Base-by-base conservation (phyloP, 768 basidiomycete species). In the Candolleomyces efflorescens region DNA sequence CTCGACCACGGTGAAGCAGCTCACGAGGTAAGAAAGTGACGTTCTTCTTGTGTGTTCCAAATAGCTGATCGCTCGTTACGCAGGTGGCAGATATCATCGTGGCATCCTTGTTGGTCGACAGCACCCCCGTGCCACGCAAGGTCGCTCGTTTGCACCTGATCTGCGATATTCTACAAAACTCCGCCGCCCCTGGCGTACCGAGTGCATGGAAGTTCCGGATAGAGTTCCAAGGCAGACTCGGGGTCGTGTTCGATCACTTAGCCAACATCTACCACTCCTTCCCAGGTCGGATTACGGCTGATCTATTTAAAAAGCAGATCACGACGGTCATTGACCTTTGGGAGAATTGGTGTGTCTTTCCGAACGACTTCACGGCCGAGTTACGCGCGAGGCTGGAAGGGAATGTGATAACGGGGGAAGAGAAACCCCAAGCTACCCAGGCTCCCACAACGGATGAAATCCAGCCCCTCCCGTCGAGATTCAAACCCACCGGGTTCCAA, bases 281-380 rank as follows among this genome's bases (percentile, higher is more conserved):
- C 69, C 93, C 94, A 2, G 96, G 96, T 2, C 81, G 93, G 51
- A 94, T 99, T 69, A 96, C 94, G 2, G 96, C 96, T 12, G 95
- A 98, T 63, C 87, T 89, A 1, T 99, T 98, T 80, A 95, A 90
- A 75, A 89, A 88, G 63, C 93, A 98, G 71, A 92, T 98, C 59
- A 86, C 84, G 5, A 76, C 86, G 7, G 85, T 98, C 17, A 81
- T 98, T 5, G 95, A 98, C 65, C 88, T 98, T 27, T 98, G 97
- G 94, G 97, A 98, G 67, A 89, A 97, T 68, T 96, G 95, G 94
- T 95, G 98, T 58, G 91, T 98, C 32, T 98, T 98, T 68, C 80
- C 92, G 53, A 90, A 89, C 2, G 91, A 95, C 55, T 91, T 90
- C 65, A 94, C 90, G 0, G 67, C 79, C 2, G 85, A 88, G 64